A percentile compares a stretch with the other conserved stretches of the same genome.
Conservation (phyloP, 2,329 filamentous ascomycete species). For the Diaporthe helianthi region DNA sequence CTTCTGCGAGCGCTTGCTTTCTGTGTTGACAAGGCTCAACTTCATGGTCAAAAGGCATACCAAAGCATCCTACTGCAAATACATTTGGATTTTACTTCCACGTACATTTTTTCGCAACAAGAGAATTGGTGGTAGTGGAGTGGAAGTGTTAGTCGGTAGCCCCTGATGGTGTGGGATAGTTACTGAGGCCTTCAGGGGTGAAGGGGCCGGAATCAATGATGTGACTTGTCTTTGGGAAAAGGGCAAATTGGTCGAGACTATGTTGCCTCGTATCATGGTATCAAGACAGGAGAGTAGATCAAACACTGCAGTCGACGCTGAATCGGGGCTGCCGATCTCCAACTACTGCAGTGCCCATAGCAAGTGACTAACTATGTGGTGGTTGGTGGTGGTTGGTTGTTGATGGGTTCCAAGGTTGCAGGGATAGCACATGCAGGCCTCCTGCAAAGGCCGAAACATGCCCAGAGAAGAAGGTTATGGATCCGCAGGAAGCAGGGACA, state of each 20-base stretch:
- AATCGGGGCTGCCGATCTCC: slow-evolving; percentile 7
- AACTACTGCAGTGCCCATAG: neutral
- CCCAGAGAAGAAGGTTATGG: slow-evolving; percentile 1
- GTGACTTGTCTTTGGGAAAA: neutral
- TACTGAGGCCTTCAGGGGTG: neutral
- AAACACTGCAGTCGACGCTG: slow-evolving; percentile 14
- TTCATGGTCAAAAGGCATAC: neutral
- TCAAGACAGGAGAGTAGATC: slow-evolving; percentile 1
- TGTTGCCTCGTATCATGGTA: neutral
- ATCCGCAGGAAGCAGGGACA: neutral
- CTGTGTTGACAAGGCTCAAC: neutral
- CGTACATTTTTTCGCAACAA: too few species aligned
- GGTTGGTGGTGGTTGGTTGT: too few species aligned
- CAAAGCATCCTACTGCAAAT: too few species aligned
- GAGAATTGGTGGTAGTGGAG: neutral
- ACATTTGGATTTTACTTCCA: too few species aligned
- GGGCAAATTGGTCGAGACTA: neutral
- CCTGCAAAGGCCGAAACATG: slow-evolving; percentile 18
- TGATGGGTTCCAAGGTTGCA: too few species aligned
- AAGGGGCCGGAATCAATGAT: neutral
- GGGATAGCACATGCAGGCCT: neutral
- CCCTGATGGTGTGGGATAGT: neutral
- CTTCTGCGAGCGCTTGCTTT: too few species aligned
- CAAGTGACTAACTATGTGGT: neutral
- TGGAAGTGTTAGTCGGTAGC: neutral